Base-by-base conservation (phyloP, 179 eudicot genomes). In the Patellifolia procumbens region DNA sequence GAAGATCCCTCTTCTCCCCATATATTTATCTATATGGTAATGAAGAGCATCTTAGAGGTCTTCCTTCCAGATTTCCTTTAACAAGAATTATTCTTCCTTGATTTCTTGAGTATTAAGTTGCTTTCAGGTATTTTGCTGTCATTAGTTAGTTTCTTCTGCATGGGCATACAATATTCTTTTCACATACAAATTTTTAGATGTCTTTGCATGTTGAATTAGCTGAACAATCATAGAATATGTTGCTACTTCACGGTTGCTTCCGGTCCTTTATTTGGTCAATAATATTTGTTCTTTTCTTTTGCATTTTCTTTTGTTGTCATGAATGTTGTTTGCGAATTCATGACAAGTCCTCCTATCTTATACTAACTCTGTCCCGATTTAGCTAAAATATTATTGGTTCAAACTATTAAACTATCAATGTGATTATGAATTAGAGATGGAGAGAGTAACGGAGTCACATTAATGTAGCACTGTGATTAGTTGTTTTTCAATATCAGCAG, bases 21-120 rank as follows among this genome's bases (percentile, higher is more conserved):
- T 43, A 46, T 31, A 48, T 76, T 59, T 77, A 77, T 76, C 77
- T 68, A 74, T 77, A 81, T 16, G 59, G 45, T 67, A 16, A 35
- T 42, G 29, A 67, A 26, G 48, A 52, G 75, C 37, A 76, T 71
- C 73, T 72, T 16, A 42, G 24, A 66, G 37, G 42, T 49, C 51
- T 55, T 19, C 76, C 5, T 5, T 35, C 12, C 9, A 43, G 74
- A 35, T 72, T 81, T 76, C 80, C 77, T 58, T 62, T 65, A 55
- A 64, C 29, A 49, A 51, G 45, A 62, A 73, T 48, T 77, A 73
- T 77, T 77, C 78, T 65, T 68, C 7, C 68, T 74, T 83, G 68
- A 37, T 76, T 76, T 76, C 74, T 79, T 81, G 59, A 77, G 72
- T n/a, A 42, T 78, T 70, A 49, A 66, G 78, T 81, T 73, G 85